Evolutionary conservation across 257 asterid genomes (phyloP).

Genomic region (Verbena officinalis): DNA sequence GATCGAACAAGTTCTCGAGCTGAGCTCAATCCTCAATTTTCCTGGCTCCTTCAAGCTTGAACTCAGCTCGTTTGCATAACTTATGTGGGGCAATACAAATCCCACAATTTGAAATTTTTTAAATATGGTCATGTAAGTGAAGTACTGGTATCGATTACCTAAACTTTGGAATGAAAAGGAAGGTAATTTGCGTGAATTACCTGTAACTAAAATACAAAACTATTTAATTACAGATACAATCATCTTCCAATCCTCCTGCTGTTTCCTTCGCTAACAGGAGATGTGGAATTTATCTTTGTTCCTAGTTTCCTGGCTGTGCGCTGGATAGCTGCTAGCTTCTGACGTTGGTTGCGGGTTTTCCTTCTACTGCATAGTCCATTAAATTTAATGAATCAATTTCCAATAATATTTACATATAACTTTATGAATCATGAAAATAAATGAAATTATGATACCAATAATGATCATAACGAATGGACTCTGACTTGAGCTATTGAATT

Average conservation of each 20-base stretch:
- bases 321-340: conserved; percentile 60
- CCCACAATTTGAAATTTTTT: background rate
- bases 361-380: conserved; percentile 59
- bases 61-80: too few relatives aligned
- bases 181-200: conserved; percentile 30
- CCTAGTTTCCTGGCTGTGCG: conserved; percentile 73
- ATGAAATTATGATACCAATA: conserved; percentile 1
- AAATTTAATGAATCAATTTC: background rate
- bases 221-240: conserved; percentile 28
- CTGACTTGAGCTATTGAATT: too few relatives aligned
- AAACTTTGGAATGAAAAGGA: background rate
- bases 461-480: too few relatives aligned
- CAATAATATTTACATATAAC: background rate
- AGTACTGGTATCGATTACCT: background rate
- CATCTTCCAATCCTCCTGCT: conserved; percentile 45
- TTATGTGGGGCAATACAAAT: background rate
- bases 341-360: conserved; percentile 56
- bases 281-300: conserved; percentile 39
- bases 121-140: background rate
- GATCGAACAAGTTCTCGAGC: too few relatives aligned
- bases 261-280: conserved; percentile 45
- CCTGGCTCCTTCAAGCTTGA: too few relatives aligned
- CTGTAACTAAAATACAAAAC: conserved; percentile 27
- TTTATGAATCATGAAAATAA: background rate
- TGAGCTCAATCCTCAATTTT: too few relatives aligned